Percentiles rank a stretch among this genome's conserved stretches.
phyloP scores from a whole-genome alignment of 139 green algal genomes.

The Chlamydomonas incerta region DNA sequence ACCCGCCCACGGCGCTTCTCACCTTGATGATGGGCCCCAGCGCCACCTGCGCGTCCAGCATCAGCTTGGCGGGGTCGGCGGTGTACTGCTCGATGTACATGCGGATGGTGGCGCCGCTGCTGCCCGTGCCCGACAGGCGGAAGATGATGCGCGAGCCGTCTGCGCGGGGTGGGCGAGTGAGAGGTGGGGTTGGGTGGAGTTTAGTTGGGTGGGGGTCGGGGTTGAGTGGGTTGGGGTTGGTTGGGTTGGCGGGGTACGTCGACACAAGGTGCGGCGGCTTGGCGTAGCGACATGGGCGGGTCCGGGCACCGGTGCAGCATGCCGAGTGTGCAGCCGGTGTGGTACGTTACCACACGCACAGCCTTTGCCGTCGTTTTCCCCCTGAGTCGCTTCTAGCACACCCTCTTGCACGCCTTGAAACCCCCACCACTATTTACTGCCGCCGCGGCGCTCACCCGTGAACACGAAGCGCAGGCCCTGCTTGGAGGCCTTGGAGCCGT shows the following conservation, averaged over 20 bases:
- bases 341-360: too few relatives aligned
- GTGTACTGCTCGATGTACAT: constrained; percentile 99
- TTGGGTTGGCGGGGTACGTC: too few relatives aligned
- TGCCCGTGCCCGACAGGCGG: constrained; percentile 93
- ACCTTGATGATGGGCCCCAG: constrained; percentile 73
- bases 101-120: constrained; percentile 93
- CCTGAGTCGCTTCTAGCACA: too few relatives aligned
- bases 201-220: too few relatives aligned
- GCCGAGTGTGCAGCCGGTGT: too few relatives aligned
- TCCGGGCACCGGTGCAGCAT: too few relatives aligned
- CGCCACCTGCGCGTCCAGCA: constrained; percentile 82
- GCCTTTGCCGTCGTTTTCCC: too few relatives aligned
- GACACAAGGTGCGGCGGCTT: too few relatives aligned
- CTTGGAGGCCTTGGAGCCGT: constrained; percentile 89
- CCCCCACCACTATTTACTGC: too few relatives aligned
- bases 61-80: constrained; percentile 79
- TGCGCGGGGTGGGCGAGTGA: background rate
- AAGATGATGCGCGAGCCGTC: constrained; percentile 98
- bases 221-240: too few relatives aligned
- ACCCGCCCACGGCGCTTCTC: background rate
- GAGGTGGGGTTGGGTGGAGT: background rate
- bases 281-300: too few relatives aligned
- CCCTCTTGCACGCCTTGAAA: too few relatives aligned
- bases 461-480: constrained; percentile 98
- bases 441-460: constrained; percentile 54